phyloP scores from a whole-genome alignment of 2,329 filamentous ascomycete species.

The Kalaharituber pfeilii region DNA sequence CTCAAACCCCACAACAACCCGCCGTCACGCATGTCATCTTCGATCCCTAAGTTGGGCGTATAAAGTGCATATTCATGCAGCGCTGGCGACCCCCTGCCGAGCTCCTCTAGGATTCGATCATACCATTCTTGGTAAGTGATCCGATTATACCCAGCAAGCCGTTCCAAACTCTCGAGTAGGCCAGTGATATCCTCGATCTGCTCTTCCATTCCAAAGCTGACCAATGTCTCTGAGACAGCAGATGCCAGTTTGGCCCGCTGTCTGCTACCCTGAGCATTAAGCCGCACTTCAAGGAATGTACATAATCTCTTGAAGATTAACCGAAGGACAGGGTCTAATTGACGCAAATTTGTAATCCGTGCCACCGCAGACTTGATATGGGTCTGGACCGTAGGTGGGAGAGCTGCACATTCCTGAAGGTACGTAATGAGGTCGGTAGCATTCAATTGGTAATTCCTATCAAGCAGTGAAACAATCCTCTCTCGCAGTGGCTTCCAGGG shows the following conservation, averaged over 20 bases:
- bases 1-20: too few species aligned
- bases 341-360: conserved; percentile 11
- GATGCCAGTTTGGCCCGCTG: conserved; percentile 19
- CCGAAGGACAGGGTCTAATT: conserved; percentile 19
- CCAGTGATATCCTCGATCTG: conserved; percentile 18
- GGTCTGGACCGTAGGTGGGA: conserved; percentile 12
- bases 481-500: conserved; percentile 46
- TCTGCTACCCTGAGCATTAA: conserved; percentile 18
- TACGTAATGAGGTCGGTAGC: conserved; percentile 12
- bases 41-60: too few species aligned
- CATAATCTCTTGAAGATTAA: conserved; percentile 17
- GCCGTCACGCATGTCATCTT: too few species aligned
- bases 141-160: conserved; percentile 14
- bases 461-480: conserved; percentile 11
- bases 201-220: conserved; percentile 21
- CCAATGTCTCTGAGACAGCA: conserved; percentile 17
- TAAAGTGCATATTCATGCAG: not conserved
- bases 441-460: conserved; percentile 7
- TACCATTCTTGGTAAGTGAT: conserved; percentile 18
- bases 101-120: conserved; percentile 14
- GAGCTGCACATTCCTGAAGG: conserved; percentile 15
- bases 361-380: conserved; percentile 12
- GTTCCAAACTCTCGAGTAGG: conserved; percentile 14
- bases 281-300: conserved; percentile 17
- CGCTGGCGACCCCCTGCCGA: not conserved